phyloP scores from a whole-genome alignment of 495 filamentous ascomycete genomes.

The Terfezia claveryi region DNA sequence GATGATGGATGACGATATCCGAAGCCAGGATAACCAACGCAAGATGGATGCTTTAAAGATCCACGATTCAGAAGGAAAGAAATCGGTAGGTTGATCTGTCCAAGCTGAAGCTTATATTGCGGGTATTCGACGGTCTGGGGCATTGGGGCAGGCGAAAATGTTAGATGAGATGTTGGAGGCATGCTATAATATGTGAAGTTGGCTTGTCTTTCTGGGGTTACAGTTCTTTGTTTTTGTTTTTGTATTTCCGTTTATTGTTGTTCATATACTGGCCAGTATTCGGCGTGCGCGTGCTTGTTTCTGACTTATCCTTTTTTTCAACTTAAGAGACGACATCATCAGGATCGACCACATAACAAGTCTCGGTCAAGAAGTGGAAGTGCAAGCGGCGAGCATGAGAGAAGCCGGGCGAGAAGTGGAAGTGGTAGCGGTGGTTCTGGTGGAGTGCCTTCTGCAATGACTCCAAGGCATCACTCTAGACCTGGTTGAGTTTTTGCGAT shows the following conservation, averaged over 20 bases:
- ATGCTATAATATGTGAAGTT: too few species aligned
- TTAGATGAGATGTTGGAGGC: too few species aligned
- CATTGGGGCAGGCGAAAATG: too few species aligned
- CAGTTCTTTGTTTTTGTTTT: background rate
- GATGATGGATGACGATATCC: slow-evolving; percentile 33
- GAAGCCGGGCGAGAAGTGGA: background rate
- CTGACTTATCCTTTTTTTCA: slow-evolving; percentile 19
- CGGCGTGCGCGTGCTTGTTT: slow-evolving; percentile 10
- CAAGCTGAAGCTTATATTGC: background rate
- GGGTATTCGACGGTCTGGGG: too few species aligned
- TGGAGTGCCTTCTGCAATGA: background rate
- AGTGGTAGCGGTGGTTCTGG: background rate
- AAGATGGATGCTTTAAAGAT: slow-evolving; percentile 46
- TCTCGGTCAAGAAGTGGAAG: slow-evolving; percentile 15
- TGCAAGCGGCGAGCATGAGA: background rate
- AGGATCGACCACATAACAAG: slow-evolving; percentile 12
- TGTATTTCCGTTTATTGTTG: background rate
- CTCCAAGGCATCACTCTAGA: background rate
- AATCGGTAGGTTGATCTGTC: slow-evolving; percentile 17
- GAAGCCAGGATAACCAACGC: slow-evolving; percentile 44
- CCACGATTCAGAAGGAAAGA: slow-evolving; percentile 29
- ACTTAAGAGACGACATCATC: slow-evolving; percentile 20
- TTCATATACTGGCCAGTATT: background rate
- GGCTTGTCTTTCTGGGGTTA: background rate
- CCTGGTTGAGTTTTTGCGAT: background rate